These are phyloP conservation scores for Colletotrichum brevisporum DNA, from an alignment of 2,329 filamentous ascomycete species.

Conservation along the genomic window DNA sequence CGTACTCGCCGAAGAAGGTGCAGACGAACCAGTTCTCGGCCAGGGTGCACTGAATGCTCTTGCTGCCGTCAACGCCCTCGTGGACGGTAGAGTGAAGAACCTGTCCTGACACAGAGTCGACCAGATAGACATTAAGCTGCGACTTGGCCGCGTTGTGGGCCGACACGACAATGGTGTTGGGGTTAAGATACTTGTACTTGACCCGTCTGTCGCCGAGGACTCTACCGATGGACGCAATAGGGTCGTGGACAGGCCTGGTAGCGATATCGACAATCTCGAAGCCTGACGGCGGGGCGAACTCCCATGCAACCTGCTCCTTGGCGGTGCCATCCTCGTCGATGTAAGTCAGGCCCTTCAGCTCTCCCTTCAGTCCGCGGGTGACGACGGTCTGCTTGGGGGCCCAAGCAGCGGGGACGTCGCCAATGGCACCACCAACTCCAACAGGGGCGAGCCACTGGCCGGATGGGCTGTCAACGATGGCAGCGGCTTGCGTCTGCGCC, in stretches of 20 bases:
- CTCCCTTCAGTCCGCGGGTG: slow-evolving; percentile 62
- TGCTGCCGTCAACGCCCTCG: slow-evolving; percentile 78
- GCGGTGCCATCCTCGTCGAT: slow-evolving; percentile 57
- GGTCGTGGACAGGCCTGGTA: slow-evolving; percentile 81
- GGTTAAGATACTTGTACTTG: slow-evolving; percentile 96
- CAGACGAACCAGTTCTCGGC: slow-evolving; percentile 98
- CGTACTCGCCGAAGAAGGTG: slow-evolving; percentile 78
- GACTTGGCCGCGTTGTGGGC: slow-evolving; percentile 71
- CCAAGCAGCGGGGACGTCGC: slow-evolving; percentile 59
- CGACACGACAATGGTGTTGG: slow-evolving; percentile 85
- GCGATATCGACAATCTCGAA: slow-evolving; percentile 79
- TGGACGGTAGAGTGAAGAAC: slow-evolving; percentile 81
- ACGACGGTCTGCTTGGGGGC: slow-evolving; percentile 69
- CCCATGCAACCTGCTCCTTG: slow-evolving; percentile 74
- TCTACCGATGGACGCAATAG: slow-evolving; percentile 93
- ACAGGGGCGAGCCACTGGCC: slow-evolving; percentile 70
- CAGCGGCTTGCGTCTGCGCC: slow-evolving; percentile 57
- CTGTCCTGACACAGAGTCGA: slow-evolving; percentile 89
- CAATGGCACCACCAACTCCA: slow-evolving; percentile 63
- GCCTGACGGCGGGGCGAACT: slow-evolving; percentile 75
- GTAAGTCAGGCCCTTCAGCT: slow-evolving; percentile 70
- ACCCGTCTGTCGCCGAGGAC: slow-evolving; percentile 94
- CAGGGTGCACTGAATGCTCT: slow-evolving; percentile 82
- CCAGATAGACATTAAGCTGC: slow-evolving; percentile 79
- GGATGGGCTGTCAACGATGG: slow-evolving; percentile 65